Evolutionary conservation across 768 basidiomycete species (phyloP), one percentile per base, ranked within the genome.

Genomic region (Lactarius psammicola): DNA sequence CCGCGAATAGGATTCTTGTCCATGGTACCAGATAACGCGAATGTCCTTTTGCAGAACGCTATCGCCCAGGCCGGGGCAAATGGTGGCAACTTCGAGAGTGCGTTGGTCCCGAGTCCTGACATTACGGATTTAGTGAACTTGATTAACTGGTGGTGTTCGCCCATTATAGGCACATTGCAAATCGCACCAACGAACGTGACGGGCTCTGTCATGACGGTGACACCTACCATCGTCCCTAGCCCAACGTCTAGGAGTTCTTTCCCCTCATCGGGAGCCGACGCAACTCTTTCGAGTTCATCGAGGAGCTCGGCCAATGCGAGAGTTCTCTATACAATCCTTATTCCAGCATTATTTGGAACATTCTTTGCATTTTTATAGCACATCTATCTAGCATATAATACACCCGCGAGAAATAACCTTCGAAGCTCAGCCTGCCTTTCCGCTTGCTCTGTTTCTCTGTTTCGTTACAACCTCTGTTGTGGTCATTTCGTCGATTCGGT

Each of bases 1-100:
- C 87, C 90, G 2, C 83, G 84, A 18, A 82, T 92, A 59, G 90
- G 90, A 10, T 79, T 92, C 38, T 74, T 88, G 58, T 90, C 89
- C 15, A 91, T 87, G 0, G 86, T 90, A 1, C 86, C 88, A 1
- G 18, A 67, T 6, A 79, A 88, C 67, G 86, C 85, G 3, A 76
- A 70, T 9, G 76, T 76, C 15, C 61, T 67, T 30, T 70, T 83
- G 11, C 71, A 74, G 26, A 67, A 73, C 1, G 80, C 77, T 18
- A 70, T 83, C 26, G 34, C 51, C 15, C 70, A 72, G 6, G 59
- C 62, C 3, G 17, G 67, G 36, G 28, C 61, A 46, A 59, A 82
- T 74, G 4, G 70, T 61, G 44, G 67, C 46, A 31, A 59, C 70
- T 56, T 77, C 71, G 31, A 71, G 72, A 57, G 76, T 80, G n/a